These are phyloP conservation scores for Zygosaccharomyces rouxii DNA, from an alignment of 805 yeast species.

Conservation along the genomic window DNA sequence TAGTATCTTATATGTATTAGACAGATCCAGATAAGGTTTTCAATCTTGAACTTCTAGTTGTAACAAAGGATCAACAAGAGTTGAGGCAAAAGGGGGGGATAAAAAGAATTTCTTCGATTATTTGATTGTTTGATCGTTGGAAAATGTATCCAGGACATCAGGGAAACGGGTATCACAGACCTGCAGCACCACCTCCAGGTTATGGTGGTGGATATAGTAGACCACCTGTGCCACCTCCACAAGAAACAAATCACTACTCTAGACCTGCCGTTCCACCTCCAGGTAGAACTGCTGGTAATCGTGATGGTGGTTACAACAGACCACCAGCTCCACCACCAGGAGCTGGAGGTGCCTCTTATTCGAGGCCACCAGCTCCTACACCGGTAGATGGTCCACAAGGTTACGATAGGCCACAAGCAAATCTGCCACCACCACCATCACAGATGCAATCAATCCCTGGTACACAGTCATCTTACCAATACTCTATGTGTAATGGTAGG, in stretches of 20 bases:
- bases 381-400: slow-evolving; percentile 20
- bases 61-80: neutral
- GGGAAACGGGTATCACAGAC: slow-evolving; percentile 15
- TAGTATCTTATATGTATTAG: neutral
- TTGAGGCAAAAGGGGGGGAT: neutral
- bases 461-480: slow-evolving; percentile 41
- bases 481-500: slow-evolving; percentile 66
- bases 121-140: neutral
- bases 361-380: slow-evolving; percentile 15
- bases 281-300: neutral
- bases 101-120: neutral
- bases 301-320: neutral
- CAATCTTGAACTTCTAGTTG: neutral
- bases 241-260: slow-evolving; percentile 8
- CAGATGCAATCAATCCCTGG: slow-evolving; percentile 22
- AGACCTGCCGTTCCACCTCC: slow-evolving; percentile 24
- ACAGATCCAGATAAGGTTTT: neutral
- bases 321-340: slow-evolving; percentile 8
- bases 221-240: slow-evolving; percentile 18
- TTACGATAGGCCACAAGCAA: slow-evolving; percentile 22
- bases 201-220: slow-evolving; percentile 15
- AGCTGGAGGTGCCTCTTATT: slow-evolving; percentile 12
- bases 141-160: slow-evolving; percentile 9
- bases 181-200: slow-evolving; percentile 16
- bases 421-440: slow-evolving; percentile 22